phyloP scores from a whole-genome alignment of 148 eudicot genomes.

The Rhododendron griersonianum region DNA sequence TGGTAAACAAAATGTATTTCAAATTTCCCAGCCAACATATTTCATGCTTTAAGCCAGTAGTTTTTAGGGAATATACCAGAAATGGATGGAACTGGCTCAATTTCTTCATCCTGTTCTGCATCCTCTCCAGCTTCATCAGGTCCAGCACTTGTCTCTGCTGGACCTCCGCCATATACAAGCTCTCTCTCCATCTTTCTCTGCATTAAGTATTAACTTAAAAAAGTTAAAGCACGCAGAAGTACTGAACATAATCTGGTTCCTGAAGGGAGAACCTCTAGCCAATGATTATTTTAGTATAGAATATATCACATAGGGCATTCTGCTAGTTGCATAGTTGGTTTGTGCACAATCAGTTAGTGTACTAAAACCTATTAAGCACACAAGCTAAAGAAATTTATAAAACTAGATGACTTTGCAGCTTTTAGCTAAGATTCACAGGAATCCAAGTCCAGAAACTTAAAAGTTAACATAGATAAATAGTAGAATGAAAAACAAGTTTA shows the following conservation, averaged over 20 bases:
- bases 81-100: slow-evolving; percentile 51
- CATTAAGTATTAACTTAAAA: neutral
- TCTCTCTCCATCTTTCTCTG: slow-evolving; percentile 87
- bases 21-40: neutral
- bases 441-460: neutral
- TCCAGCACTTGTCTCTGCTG: slow-evolving; percentile 39
- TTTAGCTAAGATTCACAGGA: neutral
- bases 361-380: neutral
- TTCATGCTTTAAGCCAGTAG: neutral
- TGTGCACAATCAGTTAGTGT: neutral
- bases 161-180: slow-evolving; percentile 66
- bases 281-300: neutral
- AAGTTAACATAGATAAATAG: neutral
- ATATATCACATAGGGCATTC: neutral
- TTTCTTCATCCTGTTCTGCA: slow-evolving; percentile 38
- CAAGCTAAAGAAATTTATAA: neutral
- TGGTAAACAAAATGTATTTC: neutral
- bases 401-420: neutral
- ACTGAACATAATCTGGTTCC: slow-evolving; percentile 2
- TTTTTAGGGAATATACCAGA: slow-evolving; percentile 47
- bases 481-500: neutral
- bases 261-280: neutral
- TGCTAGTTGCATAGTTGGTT: neutral
- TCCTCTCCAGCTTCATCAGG: slow-evolving; percentile 38
- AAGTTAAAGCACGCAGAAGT: neutral